These are phyloP conservation scores for Colletotrichum tofieldiae DNA, from an alignment of 2,329 filamentous ascomycete species.

Conservation along the genomic window DNA sequence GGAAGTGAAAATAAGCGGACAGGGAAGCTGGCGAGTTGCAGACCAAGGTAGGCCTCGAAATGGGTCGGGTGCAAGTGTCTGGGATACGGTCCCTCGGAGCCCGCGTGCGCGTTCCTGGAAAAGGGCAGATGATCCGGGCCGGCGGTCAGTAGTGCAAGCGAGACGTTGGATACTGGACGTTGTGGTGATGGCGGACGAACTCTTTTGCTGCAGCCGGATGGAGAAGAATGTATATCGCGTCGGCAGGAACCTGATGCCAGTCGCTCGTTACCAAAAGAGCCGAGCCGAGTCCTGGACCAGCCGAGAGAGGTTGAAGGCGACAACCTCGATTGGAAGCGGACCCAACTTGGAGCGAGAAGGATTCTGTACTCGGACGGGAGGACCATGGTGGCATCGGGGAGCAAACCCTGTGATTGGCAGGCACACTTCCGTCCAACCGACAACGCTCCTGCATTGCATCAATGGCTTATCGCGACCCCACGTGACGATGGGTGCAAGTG, in stretches of 20 bases:
- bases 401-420: neutral
- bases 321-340: neutral
- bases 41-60: slow-evolving; percentile 12
- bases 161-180: neutral
- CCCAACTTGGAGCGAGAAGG: neutral
- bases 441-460: slow-evolving; percentile 1
- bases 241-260: slow-evolving; percentile 10
- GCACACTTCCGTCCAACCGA: neutral
- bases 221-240: slow-evolving; percentile 11
- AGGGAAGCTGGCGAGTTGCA: slow-evolving; percentile 26
- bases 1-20: slow-evolving; percentile 9
- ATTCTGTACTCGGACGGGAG: neutral
- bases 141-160: slow-evolving; percentile 15
- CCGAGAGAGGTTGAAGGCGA: neutral
- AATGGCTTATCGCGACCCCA: slow-evolving; percentile 12
- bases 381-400: neutral
- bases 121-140: slow-evolving; percentile 29
- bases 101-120: slow-evolving; percentile 15
- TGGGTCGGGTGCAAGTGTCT: slow-evolving; percentile 20
- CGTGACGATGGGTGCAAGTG: slow-evolving; percentile 17
- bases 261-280: slow-evolving; percentile 2
- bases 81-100: slow-evolving; percentile 4
- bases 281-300: slow-evolving; percentile 18
- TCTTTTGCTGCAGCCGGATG: slow-evolving; percentile 16
- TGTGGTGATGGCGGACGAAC: neutral